Evolutionary conservation across 257 asterid genomes (phyloP), one percentile per base, ranked within the genome.

Genomic region (Linaria vulgaris): DNA sequence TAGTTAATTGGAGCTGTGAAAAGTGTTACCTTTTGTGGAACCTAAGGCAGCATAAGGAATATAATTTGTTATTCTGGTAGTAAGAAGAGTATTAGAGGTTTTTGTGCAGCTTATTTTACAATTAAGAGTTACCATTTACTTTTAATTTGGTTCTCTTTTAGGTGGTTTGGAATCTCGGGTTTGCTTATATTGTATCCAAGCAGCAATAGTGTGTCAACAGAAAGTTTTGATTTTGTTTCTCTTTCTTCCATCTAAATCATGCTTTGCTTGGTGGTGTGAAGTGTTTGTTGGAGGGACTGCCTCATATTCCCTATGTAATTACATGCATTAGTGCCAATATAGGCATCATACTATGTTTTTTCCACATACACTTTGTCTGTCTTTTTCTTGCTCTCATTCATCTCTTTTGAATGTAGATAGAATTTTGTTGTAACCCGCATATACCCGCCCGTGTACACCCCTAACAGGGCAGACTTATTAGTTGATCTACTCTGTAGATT

Each of bases 121-220:
- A 61, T 54, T 50, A 48, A 25, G 53, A 56, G 22, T 63, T 55
- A n/a, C n/a, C 63, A n/a, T 20, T 70, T 59, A 68, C 47, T 63
- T 72, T 74, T 69, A 70, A 37, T 50, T 69, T 66, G 64, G 58
- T 81, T 79, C 64, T 34, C 64, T 74, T 67, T 62, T 54, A 52
- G 52, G 69, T 66, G 70, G 78, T 67, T 73, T 61, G 82, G 88
- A 78, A 80, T 82, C 79, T 79, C 74, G 56, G 55, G 63, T 57
- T 85, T 85, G 83, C 97, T 82, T 87, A 55, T 75, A 53, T 69
- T 61, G 57, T 72, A 83, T 79, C 88, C 88, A 81, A 90, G 73
- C 67, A 59, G 53, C 76, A 69, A 37, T 67, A 55, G 71, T 56
- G 61, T 41, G 52, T 27, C 25, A 49, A 52, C 67, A 43, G 47